A percentile compares a stretch with the other conserved stretches of the same genome.
Conservation (phyloP, 805 yeast species). For the Zygotorulaspora florentina region DNA sequence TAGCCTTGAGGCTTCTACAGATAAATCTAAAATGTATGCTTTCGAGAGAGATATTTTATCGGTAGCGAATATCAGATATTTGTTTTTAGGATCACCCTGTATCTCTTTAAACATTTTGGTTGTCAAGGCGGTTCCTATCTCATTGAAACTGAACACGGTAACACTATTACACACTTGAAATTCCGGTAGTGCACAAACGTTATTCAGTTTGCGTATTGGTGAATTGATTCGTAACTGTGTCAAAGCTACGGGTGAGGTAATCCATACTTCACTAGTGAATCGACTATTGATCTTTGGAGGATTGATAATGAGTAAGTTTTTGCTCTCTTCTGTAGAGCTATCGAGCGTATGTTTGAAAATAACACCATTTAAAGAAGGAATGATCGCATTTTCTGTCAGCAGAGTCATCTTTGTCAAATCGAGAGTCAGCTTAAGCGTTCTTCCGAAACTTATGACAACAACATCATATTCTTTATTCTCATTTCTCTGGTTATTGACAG, state of each 20-base stretch:
- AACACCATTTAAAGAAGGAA: slow-evolving; percentile 15
- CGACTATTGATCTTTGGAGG: slow-evolving; percentile 10
- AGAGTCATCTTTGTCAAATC: slow-evolving; percentile 12
- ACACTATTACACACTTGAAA: slow-evolving; percentile 12
- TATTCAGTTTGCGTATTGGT: slow-evolving; percentile 12
- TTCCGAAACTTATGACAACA: slow-evolving; percentile 23
- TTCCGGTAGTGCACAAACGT: slow-evolving; percentile 11
- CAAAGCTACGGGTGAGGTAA: slow-evolving; percentile 20
- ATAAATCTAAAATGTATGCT: slow-evolving; percentile 10
- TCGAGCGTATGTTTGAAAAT: slow-evolving; percentile 19
- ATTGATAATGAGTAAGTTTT: slow-evolving; percentile 10
- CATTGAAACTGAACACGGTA: slow-evolving; percentile 2
- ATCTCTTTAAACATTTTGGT: not conserved
- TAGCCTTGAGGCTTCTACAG: slow-evolving; percentile 4
- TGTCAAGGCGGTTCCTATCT: slow-evolving; percentile 1
- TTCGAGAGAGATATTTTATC: slow-evolving; percentile 9
- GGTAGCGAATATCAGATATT: slow-evolving; percentile 13
- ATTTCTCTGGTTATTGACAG: slow-evolving; percentile 6
- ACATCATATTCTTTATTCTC: slow-evolving; percentile 11
- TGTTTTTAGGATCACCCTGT: not conserved
- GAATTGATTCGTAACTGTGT: slow-evolving; percentile 13
- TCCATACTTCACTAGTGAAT: slow-evolving; percentile 17
- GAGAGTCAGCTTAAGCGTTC: slow-evolving; percentile 16
- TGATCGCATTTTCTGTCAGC: slow-evolving; percentile 5
- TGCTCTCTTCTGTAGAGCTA: slow-evolving; percentile 19